phyloP scores from a whole-genome alignment of 345 rosid genomes.

The Turritis glabra region DNA sequence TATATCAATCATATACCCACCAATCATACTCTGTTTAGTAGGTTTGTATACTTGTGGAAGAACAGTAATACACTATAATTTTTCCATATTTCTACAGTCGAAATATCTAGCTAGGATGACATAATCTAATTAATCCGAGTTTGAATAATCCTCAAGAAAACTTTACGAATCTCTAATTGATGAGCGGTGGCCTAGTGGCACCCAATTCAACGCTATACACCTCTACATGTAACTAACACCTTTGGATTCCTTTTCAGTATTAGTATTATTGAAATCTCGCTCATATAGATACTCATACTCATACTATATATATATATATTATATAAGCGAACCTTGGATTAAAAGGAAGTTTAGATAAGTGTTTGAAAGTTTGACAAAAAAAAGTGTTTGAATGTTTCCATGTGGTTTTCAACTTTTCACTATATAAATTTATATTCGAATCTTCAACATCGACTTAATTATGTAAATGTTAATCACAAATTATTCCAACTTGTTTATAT shows the following conservation, averaged over 20 bases:
- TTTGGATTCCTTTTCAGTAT: not conserved
- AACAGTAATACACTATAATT: not conserved
- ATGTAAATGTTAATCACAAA: not conserved
- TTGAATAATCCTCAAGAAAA: constrained; percentile 13
- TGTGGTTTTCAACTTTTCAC: constrained; percentile 6
- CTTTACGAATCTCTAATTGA: not conserved
- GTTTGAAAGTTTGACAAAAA: not conserved
- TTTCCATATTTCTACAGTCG: not conserved
- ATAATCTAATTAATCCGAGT: constrained; percentile 3
- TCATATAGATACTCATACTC: not conserved
- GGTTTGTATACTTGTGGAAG: not conserved
- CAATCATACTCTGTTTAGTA: not conserved
- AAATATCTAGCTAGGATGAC: not conserved
- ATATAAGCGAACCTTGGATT: no score
- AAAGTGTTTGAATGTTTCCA: not conserved
- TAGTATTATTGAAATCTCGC: constrained; percentile 13
- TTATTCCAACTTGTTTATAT: not conserved
- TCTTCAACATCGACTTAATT: not conserved
- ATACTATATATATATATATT: no score
- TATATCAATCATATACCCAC: not conserved
- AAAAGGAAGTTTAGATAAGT: not conserved
- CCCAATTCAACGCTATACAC: constrained; percentile 17
- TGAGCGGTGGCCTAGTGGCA: constrained; percentile 17
- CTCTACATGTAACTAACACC: not conserved
- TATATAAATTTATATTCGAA: not conserved